These are phyloP conservation scores for maize (Zea mays) DNA, from an alignment of 176 grass and related monocot genomes.

Conservation along the genomic window DNA sequence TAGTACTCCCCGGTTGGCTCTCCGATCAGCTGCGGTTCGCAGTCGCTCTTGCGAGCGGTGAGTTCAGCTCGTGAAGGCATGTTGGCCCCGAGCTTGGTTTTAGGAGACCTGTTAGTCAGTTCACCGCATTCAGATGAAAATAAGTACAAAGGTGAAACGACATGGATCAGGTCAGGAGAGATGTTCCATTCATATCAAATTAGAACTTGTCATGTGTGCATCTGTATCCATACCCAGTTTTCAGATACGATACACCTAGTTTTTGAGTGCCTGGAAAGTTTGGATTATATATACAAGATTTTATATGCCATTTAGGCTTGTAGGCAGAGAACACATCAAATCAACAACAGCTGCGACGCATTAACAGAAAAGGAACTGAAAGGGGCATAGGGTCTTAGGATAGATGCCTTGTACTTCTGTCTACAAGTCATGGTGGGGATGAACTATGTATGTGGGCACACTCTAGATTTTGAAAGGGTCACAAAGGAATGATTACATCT, in stretches of 20 bases:
- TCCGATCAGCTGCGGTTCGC: slow-evolving; percentile 54
- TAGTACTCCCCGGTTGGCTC: slow-evolving; percentile 73
- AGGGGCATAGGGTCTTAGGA: neutral
- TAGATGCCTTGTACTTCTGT: neutral
- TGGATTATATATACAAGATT: neutral
- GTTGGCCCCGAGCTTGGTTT: slow-evolving; percentile 58
- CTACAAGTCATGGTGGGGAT: slow-evolving; percentile 30
- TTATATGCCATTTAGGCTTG: neutral
- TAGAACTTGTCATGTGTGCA: no score
- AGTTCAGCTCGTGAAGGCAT: slow-evolving; percentile 69
- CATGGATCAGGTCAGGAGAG: neutral
- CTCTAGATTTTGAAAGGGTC: slow-evolving; percentile 28
- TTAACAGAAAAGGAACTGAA: slow-evolving; percentile 11
- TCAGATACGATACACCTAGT: no score
- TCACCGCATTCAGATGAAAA: slow-evolving; percentile 12
- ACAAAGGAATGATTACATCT: slow-evolving; percentile 33
- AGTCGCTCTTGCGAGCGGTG: slow-evolving; percentile 48
- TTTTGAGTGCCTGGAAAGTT: neutral
- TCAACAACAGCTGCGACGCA: neutral
- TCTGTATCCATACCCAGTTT: no score
- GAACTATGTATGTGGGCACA: neutral
- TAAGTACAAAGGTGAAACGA: slow-evolving; percentile 9
- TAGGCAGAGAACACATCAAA: neutral
- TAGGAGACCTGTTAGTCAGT: slow-evolving; percentile 47
- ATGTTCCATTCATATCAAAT: neutral